Base-by-base conservation (phyloP, 495 filamentous ascomycete genomes). In the Massariosphaeria phaeospora region DNA sequence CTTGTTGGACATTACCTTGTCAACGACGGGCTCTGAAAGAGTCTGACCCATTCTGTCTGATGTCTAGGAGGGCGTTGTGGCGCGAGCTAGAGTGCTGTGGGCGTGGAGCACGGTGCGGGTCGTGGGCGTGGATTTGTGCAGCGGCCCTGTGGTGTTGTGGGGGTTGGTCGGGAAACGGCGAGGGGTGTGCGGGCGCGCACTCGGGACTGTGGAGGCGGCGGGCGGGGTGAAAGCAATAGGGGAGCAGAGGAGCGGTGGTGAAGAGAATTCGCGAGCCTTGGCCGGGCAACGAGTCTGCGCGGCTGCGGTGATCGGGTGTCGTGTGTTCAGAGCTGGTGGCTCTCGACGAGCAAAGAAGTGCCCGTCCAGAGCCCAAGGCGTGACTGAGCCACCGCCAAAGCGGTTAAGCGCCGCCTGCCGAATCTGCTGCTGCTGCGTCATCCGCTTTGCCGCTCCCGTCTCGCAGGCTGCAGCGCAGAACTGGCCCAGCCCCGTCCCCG, bases 11-110 rank as follows among this genome's bases (percentile, higher is more conserved):
- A 84, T 67, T 77, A 98, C 93, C 90, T 98, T 98, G 66, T 97
- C 93, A 61, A 95, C 85, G 64, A 97, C 91, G 45, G 93, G 93
- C 79, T 98, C 94, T 69, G 93, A 97, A 68, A 98, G 84, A 70
- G 93, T 98, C 81, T 98, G 93, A 82, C 93, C 93, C 93, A 98
- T 98, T 25, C 35, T 61, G 53, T 52, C 52, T 40, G 48, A 26
- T 57, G 26, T 29, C 61, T 64, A 64, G 2, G 27, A 42, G 48
- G 51, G 52, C 50, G 51, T 52, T 26, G 31, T 41, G 42, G 25
- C 5, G 27, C 18, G 31, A 29, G 40, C 30, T 35, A 41, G 38
- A 23, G 31, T 41, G 42, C 34, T 57, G 40, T 38, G 18, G 56
- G 57, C 42, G 36, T 52, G 26, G 35, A 55, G 36, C 15, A 13